phyloP scores from a whole-genome alignment of 2,329 filamentous ascomycete genomes.

The Cladobotryum protrusum region DNA sequence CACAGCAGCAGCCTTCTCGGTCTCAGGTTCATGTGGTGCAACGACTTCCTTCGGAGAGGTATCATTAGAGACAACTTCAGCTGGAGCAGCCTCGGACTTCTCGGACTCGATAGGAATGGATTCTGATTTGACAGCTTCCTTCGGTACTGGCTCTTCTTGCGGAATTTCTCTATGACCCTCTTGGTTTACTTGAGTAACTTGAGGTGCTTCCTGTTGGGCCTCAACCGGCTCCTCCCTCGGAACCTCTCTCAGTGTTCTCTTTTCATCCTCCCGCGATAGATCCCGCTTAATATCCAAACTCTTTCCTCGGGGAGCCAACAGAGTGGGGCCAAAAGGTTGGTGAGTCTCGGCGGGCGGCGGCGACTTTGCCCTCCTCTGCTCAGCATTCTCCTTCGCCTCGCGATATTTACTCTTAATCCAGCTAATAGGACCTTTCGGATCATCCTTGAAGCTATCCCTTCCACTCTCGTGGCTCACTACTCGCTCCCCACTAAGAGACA shows the following conservation, averaged over 20 bases:
- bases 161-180: conserved; percentile 1
- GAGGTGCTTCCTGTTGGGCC: neutral
- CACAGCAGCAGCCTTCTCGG: too few relatives aligned
- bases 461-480: conserved; percentile 33
- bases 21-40: neutral
- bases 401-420: conserved; percentile 58
- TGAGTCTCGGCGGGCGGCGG: conserved; percentile 38
- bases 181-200: neutral
- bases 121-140: conserved; percentile 1
- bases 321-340: conserved; percentile 18
- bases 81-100: neutral
- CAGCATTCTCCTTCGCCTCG: conserved; percentile 51
- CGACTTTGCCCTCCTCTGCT: conserved; percentile 51
- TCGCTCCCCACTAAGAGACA: conserved; percentile 33
- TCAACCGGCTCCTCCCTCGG: conserved; percentile 1
- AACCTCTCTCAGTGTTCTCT: neutral
- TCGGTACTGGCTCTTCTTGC: neutral
- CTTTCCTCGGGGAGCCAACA: conserved; percentile 37
- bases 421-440: conserved; percentile 45
- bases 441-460: conserved; percentile 38
- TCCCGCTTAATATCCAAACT: conserved; percentile 44
- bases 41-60: neutral
- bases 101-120: conserved; percentile 7
- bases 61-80: neutral
- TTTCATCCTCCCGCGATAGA: conserved; percentile 10